Evolutionary conservation across 163 green algal species (phyloP), one percentile per base, ranked within the genome.

Genomic region (Scenedesmus sp.): DNA sequence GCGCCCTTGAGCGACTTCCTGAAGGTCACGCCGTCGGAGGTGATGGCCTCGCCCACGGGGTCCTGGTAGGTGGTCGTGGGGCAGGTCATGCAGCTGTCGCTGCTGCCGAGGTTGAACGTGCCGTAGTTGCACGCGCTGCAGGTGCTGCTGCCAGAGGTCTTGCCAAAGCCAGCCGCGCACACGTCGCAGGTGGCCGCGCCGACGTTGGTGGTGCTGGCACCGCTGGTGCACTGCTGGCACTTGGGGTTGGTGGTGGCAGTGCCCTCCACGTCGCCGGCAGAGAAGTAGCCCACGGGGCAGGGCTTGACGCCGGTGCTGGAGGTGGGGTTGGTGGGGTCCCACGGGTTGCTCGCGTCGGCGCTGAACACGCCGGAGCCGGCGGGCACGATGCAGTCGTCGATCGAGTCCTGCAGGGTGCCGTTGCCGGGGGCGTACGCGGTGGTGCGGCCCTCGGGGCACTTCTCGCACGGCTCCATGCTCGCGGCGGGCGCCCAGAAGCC

Each of bases 21-120:
- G 18, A 39, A 22, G 5, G 44, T 20, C 22, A 31, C 15, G 1
- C 11, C 10, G 31, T 20, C 33, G 34, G 56, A 70, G 15, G 63
- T 70, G 39, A 57, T 70, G 63, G 34, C 34, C n/a, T 29, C 34
- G 15, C 33, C 63, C 22, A 70, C 63, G 20, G 33, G 42, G 39
- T 70, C 36, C 22, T 57, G 54, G 63, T 57, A 70, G 14, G 36
- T 20, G 2, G 63, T 54, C 5, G 13, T 34, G 33, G 63, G 63
- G 63, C 63, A 70, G 7, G 18, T 57, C 20, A 39, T 36, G 20
- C 14, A n/a, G 20, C 13, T 15, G 14, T 18, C 4, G 17, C 22
- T 31, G 36, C 18, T 57, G 20, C 6, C 53, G 36, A 18, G 18
- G 10, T 22, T 29, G 44, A n/a, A n/a, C n/a, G n/a, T n/a, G n/a